These are phyloP conservation scores for Fragilaria crotonensis DNA, from an alignment of 108 stramenopile genomes.

Conservation along the genomic window DNA sequence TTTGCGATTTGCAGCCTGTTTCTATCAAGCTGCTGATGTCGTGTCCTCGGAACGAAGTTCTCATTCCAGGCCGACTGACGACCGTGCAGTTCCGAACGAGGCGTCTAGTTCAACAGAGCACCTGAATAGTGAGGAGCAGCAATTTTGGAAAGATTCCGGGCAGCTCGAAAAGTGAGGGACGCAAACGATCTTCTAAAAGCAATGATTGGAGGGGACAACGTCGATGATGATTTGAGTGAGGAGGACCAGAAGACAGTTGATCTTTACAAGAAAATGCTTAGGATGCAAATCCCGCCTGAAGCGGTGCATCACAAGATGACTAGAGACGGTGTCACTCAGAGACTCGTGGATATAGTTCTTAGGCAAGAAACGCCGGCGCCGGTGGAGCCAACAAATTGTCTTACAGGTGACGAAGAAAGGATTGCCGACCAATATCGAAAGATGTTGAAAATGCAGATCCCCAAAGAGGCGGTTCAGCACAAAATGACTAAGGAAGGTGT, in stretches of 20 bases:
- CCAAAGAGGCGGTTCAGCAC: slow-evolving; percentile 61
- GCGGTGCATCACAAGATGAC: slow-evolving; percentile 47
- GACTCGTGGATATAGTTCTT: slow-evolving; percentile 23
- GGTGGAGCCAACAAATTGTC: slow-evolving; percentile 1
- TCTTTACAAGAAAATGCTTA: slow-evolving; percentile 26
- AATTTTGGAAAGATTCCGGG: slow-evolving; percentile 30
- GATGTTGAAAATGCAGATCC: slow-evolving; percentile 77
- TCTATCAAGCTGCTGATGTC: slow-evolving; percentile 35
- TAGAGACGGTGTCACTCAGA: slow-evolving; percentile 22
- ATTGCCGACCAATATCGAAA: slow-evolving; percentile 47
- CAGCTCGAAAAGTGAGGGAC: slow-evolving; percentile 12
- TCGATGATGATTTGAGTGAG: slow-evolving; percentile 11
- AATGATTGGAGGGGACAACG: slow-evolving; percentile 4
- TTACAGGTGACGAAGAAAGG: slow-evolving; percentile 42
- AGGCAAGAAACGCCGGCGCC: neutral
- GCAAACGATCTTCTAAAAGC: neutral
- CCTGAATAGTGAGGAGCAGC: slow-evolving; percentile 31
- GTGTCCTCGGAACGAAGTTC: neutral
- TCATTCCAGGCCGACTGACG: too few relatives aligned
- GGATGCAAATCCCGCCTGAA: slow-evolving; percentile 28
- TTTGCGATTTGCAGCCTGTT: slow-evolving; percentile 63
- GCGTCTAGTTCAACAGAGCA: slow-evolving; percentile 21
- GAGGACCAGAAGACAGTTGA: slow-evolving; percentile 10
- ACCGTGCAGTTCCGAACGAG: neutral
- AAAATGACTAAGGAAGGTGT: slow-evolving; percentile 70